phyloP scores from a whole-genome alignment of 352 stramenopile genomes.

The Phytopythium cucurbitacearum region DNA sequence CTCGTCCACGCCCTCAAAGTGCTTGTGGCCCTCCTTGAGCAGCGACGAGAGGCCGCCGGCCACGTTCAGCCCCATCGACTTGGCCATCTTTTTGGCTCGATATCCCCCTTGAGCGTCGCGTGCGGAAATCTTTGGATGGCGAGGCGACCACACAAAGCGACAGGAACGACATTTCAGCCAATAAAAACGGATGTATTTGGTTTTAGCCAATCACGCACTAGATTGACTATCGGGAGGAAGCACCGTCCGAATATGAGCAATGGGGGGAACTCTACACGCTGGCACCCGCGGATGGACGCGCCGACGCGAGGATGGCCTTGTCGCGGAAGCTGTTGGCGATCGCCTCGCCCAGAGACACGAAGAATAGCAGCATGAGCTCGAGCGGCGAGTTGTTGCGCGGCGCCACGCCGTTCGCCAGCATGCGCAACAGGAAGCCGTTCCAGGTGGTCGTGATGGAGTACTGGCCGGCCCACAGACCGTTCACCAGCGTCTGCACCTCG shows the following conservation, averaged over 20 bases:
- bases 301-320: constrained; percentile 7
- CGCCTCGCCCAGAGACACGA: constrained; percentile 22
- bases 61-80: constrained; percentile 95
- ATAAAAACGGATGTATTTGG: not conserved
- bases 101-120: not conserved
- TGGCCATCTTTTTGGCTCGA: constrained; percentile 54
- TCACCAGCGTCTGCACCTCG: constrained; percentile 47
- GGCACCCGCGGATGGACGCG: not conserved
- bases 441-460: constrained; percentile 62
- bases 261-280: not conserved
- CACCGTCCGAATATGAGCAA: no score
- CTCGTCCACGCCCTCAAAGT: constrained; percentile 94
- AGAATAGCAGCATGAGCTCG: constrained; percentile 52
- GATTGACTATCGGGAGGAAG: no score
- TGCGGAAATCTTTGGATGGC: constrained; percentile 5
- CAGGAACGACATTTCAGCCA: not conserved
- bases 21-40: constrained; percentile 98
- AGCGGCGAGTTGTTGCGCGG: constrained; percentile 62
- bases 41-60: constrained; percentile 95
- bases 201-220: constrained; percentile 1
- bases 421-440: constrained; percentile 40
- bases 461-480: constrained; percentile 47
- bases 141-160: constrained; percentile 4
- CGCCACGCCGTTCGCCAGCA: constrained; percentile 53
- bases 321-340: constrained; percentile 22